Conservation (phyloP, 192 early-diverging fungal genomes). For the Oehlia diaphana region DNA sequence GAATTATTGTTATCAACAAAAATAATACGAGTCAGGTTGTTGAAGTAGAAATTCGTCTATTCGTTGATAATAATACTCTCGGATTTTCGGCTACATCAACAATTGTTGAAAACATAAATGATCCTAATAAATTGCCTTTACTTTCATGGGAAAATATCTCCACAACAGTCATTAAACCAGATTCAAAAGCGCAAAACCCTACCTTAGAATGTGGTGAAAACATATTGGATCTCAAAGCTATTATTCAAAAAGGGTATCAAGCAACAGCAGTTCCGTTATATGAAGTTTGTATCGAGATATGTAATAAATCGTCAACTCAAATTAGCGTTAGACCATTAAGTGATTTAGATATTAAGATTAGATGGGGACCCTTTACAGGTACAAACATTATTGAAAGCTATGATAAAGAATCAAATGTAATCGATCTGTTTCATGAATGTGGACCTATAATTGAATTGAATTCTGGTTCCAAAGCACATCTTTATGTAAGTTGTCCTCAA, state of each 20-base stretch:
- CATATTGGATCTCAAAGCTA: slow-evolving; percentile 7
- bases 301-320: slow-evolving; percentile 14
- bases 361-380: slow-evolving; percentile 29
- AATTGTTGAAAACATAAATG: slow-evolving; percentile 6
- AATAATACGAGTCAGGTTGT: slow-evolving; percentile 67
- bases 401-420: slow-evolving; percentile 1
- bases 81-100: slow-evolving; percentile 22
- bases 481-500: slow-evolving; percentile 53
- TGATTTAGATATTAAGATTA: slow-evolving; percentile 36
- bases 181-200: not conserved
- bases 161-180: not conserved
- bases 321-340: slow-evolving; percentile 30
- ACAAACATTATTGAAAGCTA: slow-evolving; percentile 26
- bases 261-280: slow-evolving; percentile 7
- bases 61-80: slow-evolving; percentile 61
- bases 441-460: slow-evolving; percentile 48
- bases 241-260: slow-evolving; percentile 29
- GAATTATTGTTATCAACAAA: slow-evolving; percentile 65
- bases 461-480: slow-evolving; percentile 46
- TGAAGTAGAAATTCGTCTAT: slow-evolving; percentile 65
- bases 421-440: slow-evolving; percentile 33
- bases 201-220: not conserved
- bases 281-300: slow-evolving; percentile 26
- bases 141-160: slow-evolving; percentile 21
- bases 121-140: slow-evolving; percentile 10